Evolutionary conservation across 2,329 filamentous ascomycete species (phyloP), one percentile per base, ranked within the genome.

Genomic region (Aspergillus jensenii): DNA sequence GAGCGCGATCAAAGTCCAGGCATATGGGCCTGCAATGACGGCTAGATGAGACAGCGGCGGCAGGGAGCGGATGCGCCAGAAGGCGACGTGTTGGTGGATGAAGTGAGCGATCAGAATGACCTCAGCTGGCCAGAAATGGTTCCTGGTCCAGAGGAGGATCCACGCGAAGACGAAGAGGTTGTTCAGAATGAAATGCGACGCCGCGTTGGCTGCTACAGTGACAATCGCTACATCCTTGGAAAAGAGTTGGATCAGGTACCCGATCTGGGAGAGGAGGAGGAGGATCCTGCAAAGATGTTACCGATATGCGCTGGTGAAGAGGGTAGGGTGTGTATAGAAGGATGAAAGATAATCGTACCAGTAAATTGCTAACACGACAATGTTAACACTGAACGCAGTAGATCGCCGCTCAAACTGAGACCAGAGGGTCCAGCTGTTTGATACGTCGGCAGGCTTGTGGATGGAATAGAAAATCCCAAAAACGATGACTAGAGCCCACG

Each of bases 91-190:
- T 53, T 96, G 83, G 75, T 96, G 96, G 80, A 91, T 79, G 72
- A 95, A 90, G 79, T 96, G 95, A 79, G 90, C 73, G 62, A 92
- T 77, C 59, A 96, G 78, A 51, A 96, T 82, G 48, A 96, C 60
- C 78, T 93, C 89, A 9, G 90, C 87, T 76, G 87, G 86, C 79
- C 85, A 82, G 78, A 93, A 95, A 74, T 89, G 83, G 49, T 81
- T 85, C 66, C 88, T 86, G 53, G 90, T 88, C 80, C 93, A 96
- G 61, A 96, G 85, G 79, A 93, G 86, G 67, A 96, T 84, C 74
- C 92, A 96, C 65, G 84, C 86, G 65, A 93, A 89, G 74, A 91
- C 85, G 59, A 96, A 82, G 43, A 96, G 78, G 75, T 96, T 96
- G 82, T 91, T 90, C 67, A 89, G 72, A 72, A 96, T 91, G 76